A percentile compares a stretch with the other conserved stretches of the same genome.
Evolutionary conservation across 768 basidiomycete genomes (phyloP).

Genomic region (Agrocybe pediades): DNA sequence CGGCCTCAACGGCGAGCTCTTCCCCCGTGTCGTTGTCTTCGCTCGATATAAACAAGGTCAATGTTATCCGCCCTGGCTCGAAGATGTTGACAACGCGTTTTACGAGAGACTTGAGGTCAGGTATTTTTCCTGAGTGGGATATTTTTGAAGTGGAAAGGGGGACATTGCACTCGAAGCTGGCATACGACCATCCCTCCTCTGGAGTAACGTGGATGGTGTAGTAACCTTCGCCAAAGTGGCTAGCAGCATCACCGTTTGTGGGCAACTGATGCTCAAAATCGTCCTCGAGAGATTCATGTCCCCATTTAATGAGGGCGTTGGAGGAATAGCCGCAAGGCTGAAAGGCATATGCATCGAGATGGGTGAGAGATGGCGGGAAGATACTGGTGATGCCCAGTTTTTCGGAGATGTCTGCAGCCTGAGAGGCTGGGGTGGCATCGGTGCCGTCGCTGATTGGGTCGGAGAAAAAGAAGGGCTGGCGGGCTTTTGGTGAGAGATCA

Average conservation of each 20-base stretch:
- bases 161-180: constrained; percentile 99
- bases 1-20: constrained; percentile 65
- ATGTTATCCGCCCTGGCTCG: constrained; percentile 79
- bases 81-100: constrained; percentile 92
- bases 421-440: constrained; percentile 46
- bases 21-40: constrained; percentile 47
- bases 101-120: constrained; percentile 80
- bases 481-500: constrained; percentile 73
- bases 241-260: constrained; percentile 14
- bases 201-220: constrained; percentile 99
- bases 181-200: constrained; percentile 97
- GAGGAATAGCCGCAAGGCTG: constrained; percentile 95
- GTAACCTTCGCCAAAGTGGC: constrained; percentile 75
- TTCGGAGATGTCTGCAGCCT: constrained; percentile 63
- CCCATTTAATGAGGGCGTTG: constrained; percentile 84
- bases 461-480: constrained; percentile 72
- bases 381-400: constrained; percentile 79
- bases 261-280: constrained; percentile 13
- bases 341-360: constrained; percentile 92
- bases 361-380: constrained; percentile 78
- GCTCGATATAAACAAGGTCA: constrained; percentile 90
- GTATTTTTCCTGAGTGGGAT: constrained; percentile 44
- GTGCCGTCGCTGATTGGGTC: constrained; percentile 27
- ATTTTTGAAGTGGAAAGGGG: constrained; percentile 49
- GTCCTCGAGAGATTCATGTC: constrained; percentile 32